Base-by-base conservation (phyloP, 805 yeast species). In the Saccharomycopsis babjevae region DNA sequence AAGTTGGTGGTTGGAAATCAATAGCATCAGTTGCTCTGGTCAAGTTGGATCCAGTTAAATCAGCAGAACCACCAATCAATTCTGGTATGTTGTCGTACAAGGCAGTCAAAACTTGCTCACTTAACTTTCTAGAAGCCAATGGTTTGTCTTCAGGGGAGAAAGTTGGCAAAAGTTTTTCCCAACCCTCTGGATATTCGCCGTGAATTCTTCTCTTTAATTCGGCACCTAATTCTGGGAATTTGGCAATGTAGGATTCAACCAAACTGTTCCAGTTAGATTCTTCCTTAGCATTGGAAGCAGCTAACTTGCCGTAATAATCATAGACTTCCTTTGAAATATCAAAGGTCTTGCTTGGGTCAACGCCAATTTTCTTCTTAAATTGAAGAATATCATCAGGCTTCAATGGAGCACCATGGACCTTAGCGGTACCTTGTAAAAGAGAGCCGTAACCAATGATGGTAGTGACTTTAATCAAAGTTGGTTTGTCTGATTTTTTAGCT, bases 381-480 rank as follows among this genome's bases (percentile, higher is more conserved):
- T 90, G 97, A 70, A 80, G 83, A 71, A 92, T 81, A 73, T 93
- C 99, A 71, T 91, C 98, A 56, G 91, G 78, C 83, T 92, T 91
- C 77, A 93, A 83, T 70, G 99, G 97, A 67, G 97, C 79, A 76
- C 99, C 99, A 78, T 94, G 99, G 61, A 94, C 98, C 69, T 86
- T 79, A 76, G 88, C 93, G 65, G 97, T 83, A 70, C 98, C 98
- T 68, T 82, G 83, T 66, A 79, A 76, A 69, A 84, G 73, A 58
- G 98, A 94, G 71, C 99, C 98, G 78, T 73, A 92, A 75, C 98
- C 99, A 70, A 93, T 93, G 72, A 89, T 88, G 70, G 99, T 94
- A 71, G 84, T 82, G 72, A 93, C 79, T 76, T 90, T 86, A 74
- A 93, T 88, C 74, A 90, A 80, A 64, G 97, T 83, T 75, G 99